phyloP scores from a whole-genome alignment of 345 rosid genomes.

The Psidium guajava region DNA sequence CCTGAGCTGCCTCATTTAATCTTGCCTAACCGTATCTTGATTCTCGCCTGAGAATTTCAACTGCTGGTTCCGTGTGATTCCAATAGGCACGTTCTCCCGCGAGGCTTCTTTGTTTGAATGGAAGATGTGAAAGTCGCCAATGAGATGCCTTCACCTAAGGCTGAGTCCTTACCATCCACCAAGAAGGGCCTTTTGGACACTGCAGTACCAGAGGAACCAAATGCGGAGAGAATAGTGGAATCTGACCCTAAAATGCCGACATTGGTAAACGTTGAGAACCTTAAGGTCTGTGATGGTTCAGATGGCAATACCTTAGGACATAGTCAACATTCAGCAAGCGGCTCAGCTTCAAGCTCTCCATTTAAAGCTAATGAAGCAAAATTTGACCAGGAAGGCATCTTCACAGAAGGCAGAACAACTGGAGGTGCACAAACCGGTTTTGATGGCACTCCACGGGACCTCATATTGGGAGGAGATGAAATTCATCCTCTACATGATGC shows the following conservation, averaged over 20 bases:
- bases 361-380: neutral
- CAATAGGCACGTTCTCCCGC: neutral
- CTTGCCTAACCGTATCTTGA: neutral
- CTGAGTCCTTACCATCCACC: neutral
- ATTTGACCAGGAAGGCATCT: neutral
- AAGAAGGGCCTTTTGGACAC: neutral
- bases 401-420: neutral
- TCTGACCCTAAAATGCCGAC: neutral
- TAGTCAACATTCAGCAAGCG: neutral
- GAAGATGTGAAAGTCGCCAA: neutral
- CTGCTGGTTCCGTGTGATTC: neutral
- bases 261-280: neutral
- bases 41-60: neutral
- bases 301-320: neutral
- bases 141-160: neutral
- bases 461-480: neutral
- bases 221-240: neutral
- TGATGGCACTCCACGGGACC: neutral
- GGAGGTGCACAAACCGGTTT: neutral
- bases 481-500: constrained; percentile 7
- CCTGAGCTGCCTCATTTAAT: neutral
- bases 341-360: neutral
- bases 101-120: neutral
- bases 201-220: neutral
- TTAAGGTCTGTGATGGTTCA: neutral